Percentiles rank a stretch among this genome's conserved stretches.
Evolutionary conservation across 2,329 filamentous ascomycete genomes (phyloP).

Genomic region (Ciborinia camelliae): DNA sequence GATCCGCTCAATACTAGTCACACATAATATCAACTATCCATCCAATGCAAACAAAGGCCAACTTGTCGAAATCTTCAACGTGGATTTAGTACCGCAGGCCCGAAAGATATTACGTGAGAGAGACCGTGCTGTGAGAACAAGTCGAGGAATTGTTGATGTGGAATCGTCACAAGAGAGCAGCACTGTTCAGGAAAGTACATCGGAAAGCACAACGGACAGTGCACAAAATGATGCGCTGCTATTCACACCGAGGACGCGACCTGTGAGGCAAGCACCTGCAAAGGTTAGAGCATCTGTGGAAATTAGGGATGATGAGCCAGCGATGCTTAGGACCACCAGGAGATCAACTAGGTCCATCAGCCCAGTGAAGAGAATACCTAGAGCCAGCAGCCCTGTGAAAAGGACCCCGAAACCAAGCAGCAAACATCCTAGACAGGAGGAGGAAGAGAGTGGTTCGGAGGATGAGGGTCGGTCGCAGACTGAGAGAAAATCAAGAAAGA

Average conservation of each 20-base stretch:
- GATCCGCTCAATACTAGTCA: constrained; percentile 85
- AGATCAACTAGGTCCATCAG: constrained; percentile 53
- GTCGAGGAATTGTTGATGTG: constrained; percentile 74
- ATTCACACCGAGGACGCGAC: constrained; percentile 48
- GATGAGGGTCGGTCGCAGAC: constrained; percentile 44
- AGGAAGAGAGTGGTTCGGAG: constrained; percentile 50
- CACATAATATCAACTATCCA: constrained; percentile 80
- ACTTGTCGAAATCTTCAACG: constrained; percentile 78
- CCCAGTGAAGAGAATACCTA: constrained; percentile 50
- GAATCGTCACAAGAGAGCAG: constrained; percentile 40
- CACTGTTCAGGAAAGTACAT: constrained; percentile 45
- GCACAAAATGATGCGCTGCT: constrained; percentile 45
- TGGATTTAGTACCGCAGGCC: constrained; percentile 74
- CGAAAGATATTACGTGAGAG: constrained; percentile 71
- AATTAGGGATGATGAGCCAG: constrained; percentile 17
- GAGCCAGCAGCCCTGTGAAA: constrained; percentile 48
- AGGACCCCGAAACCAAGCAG: constrained; percentile 52
- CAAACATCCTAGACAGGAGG: constrained; percentile 50
- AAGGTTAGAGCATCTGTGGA: constrained; percentile 40
- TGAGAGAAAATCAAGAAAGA: constrained; percentile 50
- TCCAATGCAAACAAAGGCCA: constrained; percentile 89
- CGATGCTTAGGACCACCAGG: constrained; percentile 40
- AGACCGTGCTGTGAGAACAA: constrained; percentile 78
- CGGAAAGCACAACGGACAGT: constrained; percentile 7
- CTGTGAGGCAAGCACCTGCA: constrained; percentile 51